Evolutionary conservation across 2,329 filamentous ascomycete species (phyloP), one percentile per base, ranked within the genome.

Genomic region (Fusarium phyllophilum): DNA sequence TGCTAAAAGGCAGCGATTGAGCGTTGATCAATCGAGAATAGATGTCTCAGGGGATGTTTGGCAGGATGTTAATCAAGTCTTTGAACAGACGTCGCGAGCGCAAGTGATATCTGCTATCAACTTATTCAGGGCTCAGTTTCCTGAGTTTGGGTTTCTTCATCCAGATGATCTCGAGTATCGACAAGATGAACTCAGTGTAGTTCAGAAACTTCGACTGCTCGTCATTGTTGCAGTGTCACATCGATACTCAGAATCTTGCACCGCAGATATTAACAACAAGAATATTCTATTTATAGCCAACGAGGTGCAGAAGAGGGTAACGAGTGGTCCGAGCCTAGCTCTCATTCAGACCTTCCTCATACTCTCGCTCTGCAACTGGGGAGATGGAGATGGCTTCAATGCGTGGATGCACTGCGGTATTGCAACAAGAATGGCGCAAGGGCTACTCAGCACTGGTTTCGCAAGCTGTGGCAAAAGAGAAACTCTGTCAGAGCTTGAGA

Each of bases 371-470:
- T 78, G 75, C 33, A 75, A 77, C 33, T 78, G 77, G 77, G 77
- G 77, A 1, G 74, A 78, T 3, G 75, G 77, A 0, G 75, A 78
- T n/a, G 77, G 77, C 0, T 78, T 78, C 36, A 78, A 66, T 24
- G 77, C 77, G 1, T 78, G 77, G 77, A 78, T 78, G 77, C 77
- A 78, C 4, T 75, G 70, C 0, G 77, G 77, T 1, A 76, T 78
- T 26, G 77, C 77, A 2, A 72, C 74, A 0, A 49, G 77, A 22
- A 78, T 78, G 77, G 77, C 75, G 2, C 77, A 78, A 20, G 77
- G 77, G 0, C 22, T 78, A 1, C 59, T 78, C 3, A 76, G 77
- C 14, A 72, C 74, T 1, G 73, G 76, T 0, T 72, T 77, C 6
- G 66, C 73, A 4, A 67, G 62, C 4, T 73, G 72, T 15, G 64